Percentiles rank a stretch among this genome's conserved stretches.
Conservation (phyloP, 2,329 filamentous ascomycete species). For the Sclerotinia spermophila region DNA sequence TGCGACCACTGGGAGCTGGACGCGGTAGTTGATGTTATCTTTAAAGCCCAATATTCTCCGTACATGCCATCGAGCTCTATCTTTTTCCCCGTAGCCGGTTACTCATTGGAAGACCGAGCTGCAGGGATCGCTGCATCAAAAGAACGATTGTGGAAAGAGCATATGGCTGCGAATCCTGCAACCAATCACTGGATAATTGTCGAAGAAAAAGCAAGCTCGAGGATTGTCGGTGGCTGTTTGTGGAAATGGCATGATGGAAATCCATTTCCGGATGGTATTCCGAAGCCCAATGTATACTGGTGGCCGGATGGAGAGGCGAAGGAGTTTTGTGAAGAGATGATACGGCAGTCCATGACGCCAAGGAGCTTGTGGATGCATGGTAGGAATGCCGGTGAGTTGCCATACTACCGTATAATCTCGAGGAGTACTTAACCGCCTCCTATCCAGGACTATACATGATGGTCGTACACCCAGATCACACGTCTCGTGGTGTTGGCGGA, state of each 20-base stretch:
- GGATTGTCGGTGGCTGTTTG: not conserved
- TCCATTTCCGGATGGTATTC: not conserved
- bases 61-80: not conserved
- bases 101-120: not conserved
- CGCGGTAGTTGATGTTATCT: not conserved
- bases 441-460: not conserved
- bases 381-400: not conserved
- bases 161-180: not conserved
- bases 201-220: not conserved
- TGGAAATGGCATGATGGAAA: conserved; percentile 6
- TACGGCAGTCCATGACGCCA: not conserved
- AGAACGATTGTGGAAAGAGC: not conserved
- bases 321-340: conserved; percentile 1
- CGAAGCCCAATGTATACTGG: not conserved
- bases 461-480: conserved; percentile 3
- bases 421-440: not conserved
- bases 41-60: not conserved
- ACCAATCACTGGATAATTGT: not conserved
- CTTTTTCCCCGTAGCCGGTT: not conserved
- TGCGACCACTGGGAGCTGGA: too few species aligned
- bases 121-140: not conserved
- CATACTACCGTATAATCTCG: not conserved
- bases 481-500: not conserved
- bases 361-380: not conserved
- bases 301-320: not conserved